Percentiles rank a stretch among this genome's conserved stretches.
Conservation (phyloP, 192 early-diverging fungal species). For the Linnemannia hyalina region DNA sequence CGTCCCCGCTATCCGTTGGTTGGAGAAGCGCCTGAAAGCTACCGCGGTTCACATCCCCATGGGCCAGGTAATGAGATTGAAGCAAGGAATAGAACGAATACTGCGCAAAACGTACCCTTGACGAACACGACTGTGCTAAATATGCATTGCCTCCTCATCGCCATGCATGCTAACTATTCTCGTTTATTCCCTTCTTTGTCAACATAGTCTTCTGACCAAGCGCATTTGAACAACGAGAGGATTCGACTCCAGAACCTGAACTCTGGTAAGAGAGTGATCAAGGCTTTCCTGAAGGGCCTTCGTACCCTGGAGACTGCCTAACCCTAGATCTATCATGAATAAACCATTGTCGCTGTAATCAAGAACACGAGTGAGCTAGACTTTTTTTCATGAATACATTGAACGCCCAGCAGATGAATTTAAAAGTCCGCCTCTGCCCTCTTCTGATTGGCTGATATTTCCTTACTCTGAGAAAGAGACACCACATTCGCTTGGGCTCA, state of each 20-base stretch:
- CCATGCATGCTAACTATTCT: neutral
- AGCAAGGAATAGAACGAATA: neutral
- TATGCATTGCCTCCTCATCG: neutral
- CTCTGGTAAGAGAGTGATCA: conserved; percentile 75
- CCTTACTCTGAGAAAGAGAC: neutral
- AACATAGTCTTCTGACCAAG: conserved; percentile 77
- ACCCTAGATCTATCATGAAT: neutral
- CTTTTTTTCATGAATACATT: neutral
- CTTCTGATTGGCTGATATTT: neutral
- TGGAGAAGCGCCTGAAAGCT: conserved; percentile 75
- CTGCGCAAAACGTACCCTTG: neutral
- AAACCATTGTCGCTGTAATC: neutral
- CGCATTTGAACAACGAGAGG: conserved; percentile 83
- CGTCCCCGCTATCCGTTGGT: conserved; percentile 81
- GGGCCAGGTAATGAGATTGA: conserved; percentile 66
- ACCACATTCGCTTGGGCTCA: too few relatives aligned
- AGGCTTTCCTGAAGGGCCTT: conserved; percentile 58
- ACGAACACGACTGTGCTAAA: neutral
- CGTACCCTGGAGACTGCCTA: conserved; percentile 22
- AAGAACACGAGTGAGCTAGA: neutral
- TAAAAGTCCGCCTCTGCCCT: neutral
- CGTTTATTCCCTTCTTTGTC: neutral
- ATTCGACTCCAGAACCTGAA: conserved; percentile 78
- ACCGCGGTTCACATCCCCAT: conserved; percentile 82
- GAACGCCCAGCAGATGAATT: neutral